Conservation (phyloP, 2,329 filamentous ascomycete species). For the Penicillium aurantiogriseum region DNA sequence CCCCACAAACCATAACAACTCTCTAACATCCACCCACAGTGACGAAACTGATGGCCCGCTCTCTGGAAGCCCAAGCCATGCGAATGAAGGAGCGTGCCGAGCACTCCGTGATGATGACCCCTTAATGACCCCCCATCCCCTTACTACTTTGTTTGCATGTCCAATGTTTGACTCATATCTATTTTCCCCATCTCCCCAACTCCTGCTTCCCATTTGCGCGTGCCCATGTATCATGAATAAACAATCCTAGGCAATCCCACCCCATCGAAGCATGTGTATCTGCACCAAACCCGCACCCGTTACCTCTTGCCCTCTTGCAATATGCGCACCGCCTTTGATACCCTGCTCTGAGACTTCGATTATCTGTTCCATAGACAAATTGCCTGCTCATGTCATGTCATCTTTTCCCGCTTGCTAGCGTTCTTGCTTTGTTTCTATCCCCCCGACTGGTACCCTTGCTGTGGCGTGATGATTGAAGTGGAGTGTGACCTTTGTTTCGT, state of each 20-base stretch:
- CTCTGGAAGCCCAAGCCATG: constrained; percentile 62
- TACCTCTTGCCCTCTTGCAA: neutral
- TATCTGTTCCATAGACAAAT: constrained; percentile 23
- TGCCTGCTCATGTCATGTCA: constrained; percentile 16
- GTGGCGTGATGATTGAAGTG: constrained; percentile 1
- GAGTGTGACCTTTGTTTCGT: neutral
- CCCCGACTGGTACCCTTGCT: neutral
- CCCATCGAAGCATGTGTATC: neutral
- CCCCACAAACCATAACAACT: neutral
- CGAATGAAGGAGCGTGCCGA: constrained; percentile 61
- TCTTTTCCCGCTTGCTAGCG: constrained; percentile 9
- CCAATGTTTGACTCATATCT: constrained; percentile 1
- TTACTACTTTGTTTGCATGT: constrained; percentile 6
- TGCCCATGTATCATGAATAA: constrained; percentile 16
- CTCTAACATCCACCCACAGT: constrained; percentile 46
- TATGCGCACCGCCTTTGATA: constrained; percentile 9
- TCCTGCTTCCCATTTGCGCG: constrained; percentile 4
- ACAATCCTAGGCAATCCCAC: constrained; percentile 6
- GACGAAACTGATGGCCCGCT: constrained; percentile 67
- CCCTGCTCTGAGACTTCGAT: constrained; percentile 12
- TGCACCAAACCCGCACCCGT: neutral
- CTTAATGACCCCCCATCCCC: constrained; percentile 18
- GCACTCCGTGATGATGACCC: constrained; percentile 32
- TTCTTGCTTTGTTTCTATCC: constrained; percentile 2
- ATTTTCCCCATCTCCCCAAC: neutral